Evolutionary conservation across 1,284 basidiomycete genomes (phyloP).

Genomic region (Microbotryomycetes sp.): DNA sequence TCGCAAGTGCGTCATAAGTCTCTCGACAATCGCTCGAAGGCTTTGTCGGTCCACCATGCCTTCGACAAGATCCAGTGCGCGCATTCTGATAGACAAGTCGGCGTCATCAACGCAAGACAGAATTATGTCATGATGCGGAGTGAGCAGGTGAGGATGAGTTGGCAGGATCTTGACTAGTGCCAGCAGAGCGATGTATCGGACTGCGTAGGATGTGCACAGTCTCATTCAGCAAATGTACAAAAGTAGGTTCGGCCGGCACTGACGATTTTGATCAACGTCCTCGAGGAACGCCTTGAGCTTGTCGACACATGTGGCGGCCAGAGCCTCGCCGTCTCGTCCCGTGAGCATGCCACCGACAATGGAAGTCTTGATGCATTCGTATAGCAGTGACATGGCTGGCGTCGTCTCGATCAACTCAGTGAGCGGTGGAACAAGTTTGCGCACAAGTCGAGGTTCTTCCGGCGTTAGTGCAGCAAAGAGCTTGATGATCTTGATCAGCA

Average conservation of each 20-base stretch:
- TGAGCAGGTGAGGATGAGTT: constrained; percentile 80
- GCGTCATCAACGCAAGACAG: constrained; percentile 82
- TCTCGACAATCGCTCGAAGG: constrained; percentile 78
- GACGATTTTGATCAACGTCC: constrained; percentile 91
- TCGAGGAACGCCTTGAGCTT: constrained; percentile 88
- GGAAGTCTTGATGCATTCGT: constrained; percentile 97
- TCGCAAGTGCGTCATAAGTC: constrained; percentile 76
- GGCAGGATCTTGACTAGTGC: constrained; percentile 95
- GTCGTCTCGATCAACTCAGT: constrained; percentile 93
- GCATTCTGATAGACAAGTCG: constrained; percentile 90
- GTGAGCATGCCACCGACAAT: constrained; percentile 91
- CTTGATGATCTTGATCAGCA: constrained; percentile 98
- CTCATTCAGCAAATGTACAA: neutral
- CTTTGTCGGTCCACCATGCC: constrained; percentile 84
- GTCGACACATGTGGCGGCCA: constrained; percentile 83
- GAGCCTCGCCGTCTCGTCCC: constrained; percentile 63
- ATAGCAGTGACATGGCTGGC: constrained; percentile 87
- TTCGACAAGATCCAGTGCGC: constrained; percentile 85
- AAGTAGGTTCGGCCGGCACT: constrained; percentile 37
- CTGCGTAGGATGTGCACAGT: constrained; percentile 43
- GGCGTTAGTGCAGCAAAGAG: constrained; percentile 85
- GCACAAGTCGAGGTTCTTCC: constrained; percentile 83
- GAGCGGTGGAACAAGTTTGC: constrained; percentile 86
- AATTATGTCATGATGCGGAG: constrained; percentile 87
- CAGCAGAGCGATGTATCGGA: constrained; percentile 92